These are phyloP conservation scores for Botryotinia calthae DNA, from an alignment of 2,329 filamentous ascomycete species.

Conservation along the genomic window DNA sequence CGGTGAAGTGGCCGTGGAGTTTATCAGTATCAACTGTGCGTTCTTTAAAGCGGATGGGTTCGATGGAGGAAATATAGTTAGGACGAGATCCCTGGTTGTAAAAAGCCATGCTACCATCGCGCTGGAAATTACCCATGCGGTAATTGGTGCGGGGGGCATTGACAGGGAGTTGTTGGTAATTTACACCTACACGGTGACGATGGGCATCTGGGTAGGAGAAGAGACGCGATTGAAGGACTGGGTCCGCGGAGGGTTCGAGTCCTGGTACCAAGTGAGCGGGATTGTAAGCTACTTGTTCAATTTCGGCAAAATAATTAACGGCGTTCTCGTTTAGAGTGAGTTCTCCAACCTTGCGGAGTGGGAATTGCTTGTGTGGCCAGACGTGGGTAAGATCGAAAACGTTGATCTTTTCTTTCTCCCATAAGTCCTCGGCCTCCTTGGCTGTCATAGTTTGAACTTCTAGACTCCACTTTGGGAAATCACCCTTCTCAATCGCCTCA, in stretches of 20 bases:
- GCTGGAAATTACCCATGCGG: constrained; percentile 38
- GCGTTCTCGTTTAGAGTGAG: constrained; percentile 50
- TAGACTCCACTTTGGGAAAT: constrained; percentile 54
- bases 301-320: constrained; percentile 60
- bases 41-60: constrained; percentile 35
- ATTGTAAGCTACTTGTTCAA: constrained; percentile 67
- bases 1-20: constrained; percentile 50
- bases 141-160: constrained; percentile 33
- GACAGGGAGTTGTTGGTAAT: constrained; percentile 56
- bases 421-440: constrained; percentile 50
- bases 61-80: constrained; percentile 43
- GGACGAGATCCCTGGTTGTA: constrained; percentile 50
- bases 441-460: constrained; percentile 54
- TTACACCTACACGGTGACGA: constrained; percentile 54
- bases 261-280: constrained; percentile 64
- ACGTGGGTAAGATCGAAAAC: constrained; percentile 55
- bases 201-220: constrained; percentile 68
- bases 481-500: constrained; percentile 50
- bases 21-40: constrained; percentile 42
- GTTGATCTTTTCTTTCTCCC: constrained; percentile 42
- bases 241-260: constrained; percentile 65
- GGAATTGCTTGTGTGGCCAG: constrained; percentile 49
- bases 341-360: constrained; percentile 50
- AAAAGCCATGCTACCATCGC: constrained; percentile 40
- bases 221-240: constrained; percentile 63